Percentiles rank a stretch among this genome's conserved stretches.
These are phyloP conservation scores for Allium fistulosum DNA, from an alignment of 106 monocot species.

Conservation along the genomic window DNA sequence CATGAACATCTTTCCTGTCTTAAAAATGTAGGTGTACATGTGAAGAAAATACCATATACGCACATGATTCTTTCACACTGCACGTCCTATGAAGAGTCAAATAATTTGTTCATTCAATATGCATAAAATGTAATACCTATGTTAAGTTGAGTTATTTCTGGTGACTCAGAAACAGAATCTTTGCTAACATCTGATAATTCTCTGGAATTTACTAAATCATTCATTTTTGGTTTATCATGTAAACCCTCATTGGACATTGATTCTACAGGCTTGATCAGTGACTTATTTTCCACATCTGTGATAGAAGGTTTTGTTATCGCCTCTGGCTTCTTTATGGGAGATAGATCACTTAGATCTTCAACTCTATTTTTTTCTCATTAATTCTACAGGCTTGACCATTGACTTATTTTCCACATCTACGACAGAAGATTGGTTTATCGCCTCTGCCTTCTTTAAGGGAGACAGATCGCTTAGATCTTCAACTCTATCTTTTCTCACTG, in stretches of 20 bases:
- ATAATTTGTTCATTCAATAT: not conserved
- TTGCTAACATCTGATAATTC: slow-evolving; percentile 9
- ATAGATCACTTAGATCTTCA: too few relatives aligned
- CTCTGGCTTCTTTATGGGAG: too few relatives aligned
- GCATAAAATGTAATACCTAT: slow-evolving; percentile 16
- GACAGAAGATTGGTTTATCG: slow-evolving; percentile 17
- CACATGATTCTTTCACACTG: too few relatives aligned
- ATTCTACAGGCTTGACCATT: too few relatives aligned
- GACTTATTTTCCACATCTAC: slow-evolving; percentile 16
- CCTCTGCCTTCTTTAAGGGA: slow-evolving; percentile 67
- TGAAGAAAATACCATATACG: too few relatives aligned
- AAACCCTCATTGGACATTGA: not conserved
- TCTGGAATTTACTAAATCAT: slow-evolving; percentile 1
- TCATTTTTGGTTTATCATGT: not conserved
- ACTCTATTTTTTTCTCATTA: too few relatives aligned
- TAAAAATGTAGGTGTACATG: too few relatives aligned
- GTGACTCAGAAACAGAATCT: not conserved
- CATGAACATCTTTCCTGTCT: too few relatives aligned
- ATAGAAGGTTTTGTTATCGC: too few relatives aligned
- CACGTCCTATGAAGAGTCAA: not conserved
- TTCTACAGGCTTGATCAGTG: not conserved
- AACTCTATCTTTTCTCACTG: slow-evolving; percentile 35
- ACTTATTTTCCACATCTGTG: too few relatives aligned
- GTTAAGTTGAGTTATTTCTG: slow-evolving; percentile 6
- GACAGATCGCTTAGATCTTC: slow-evolving; percentile 34